Evolutionary conservation across 352 stramenopile species (phyloP).

Genomic region (Globisporangium cederbergense): DNA sequence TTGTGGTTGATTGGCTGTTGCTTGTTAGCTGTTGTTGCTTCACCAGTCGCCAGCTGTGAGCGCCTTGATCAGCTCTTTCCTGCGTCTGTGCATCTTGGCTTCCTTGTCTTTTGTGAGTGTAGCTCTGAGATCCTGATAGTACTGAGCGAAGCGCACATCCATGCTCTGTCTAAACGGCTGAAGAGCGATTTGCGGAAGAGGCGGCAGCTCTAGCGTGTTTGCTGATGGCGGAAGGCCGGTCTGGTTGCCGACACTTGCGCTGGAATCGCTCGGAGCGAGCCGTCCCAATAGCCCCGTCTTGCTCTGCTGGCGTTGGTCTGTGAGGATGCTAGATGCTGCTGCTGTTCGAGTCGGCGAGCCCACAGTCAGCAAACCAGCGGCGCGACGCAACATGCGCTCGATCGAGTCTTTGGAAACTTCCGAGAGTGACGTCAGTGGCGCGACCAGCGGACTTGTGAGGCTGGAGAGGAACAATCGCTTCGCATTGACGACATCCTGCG

Average conservation of each 20-base stretch:
- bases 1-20: background rate
- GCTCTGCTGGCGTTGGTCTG: constrained; percentile 2
- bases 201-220: background rate
- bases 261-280: constrained; percentile 7
- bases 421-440: constrained; percentile 2
- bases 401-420: background rate
- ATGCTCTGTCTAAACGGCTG: constrained; percentile 17
- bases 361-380: background rate
- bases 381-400: constrained; percentile 13
- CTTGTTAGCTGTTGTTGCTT: background rate
- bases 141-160: constrained; percentile 24
- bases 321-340: background rate
- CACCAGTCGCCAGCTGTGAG: constrained; percentile 29
- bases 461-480: constrained; percentile 31
- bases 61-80: constrained; percentile 45
- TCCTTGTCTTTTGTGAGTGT: constrained; percentile 26
- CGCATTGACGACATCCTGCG: constrained; percentile 11
- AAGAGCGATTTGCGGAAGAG: constrained; percentile 14
- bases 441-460: constrained; percentile 2
- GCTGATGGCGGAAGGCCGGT: background rate
- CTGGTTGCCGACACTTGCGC: background rate
- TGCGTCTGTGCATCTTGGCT: constrained; percentile 31
- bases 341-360: background rate
- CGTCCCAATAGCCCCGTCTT: background rate
- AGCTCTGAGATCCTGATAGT: constrained; percentile 21